Conservation (phyloP, 805 yeast species). For the Sugiyamaella lignohabitans region DNA sequence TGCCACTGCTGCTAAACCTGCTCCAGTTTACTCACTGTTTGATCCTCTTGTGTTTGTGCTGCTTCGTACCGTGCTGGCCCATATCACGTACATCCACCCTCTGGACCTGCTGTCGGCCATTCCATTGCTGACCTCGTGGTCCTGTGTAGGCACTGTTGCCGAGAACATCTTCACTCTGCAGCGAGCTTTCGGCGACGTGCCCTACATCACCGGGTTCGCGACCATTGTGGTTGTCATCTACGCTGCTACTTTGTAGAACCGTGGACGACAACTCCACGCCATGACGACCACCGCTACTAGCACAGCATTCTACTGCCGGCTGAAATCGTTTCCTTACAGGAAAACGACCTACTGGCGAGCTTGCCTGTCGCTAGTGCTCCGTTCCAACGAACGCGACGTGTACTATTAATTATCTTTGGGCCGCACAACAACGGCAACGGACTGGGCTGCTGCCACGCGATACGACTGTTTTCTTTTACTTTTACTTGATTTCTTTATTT, state of each 20-base stretch:
- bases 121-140: slow-evolving; percentile 19
- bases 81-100: slow-evolving; percentile 19
- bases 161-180: slow-evolving; percentile 14
- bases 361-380: too few relatives aligned
- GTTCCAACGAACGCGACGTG: too few relatives aligned
- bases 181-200: slow-evolving; percentile 32
- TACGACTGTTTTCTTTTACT: too few relatives aligned
- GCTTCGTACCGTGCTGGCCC: slow-evolving; percentile 40
- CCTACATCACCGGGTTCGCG: slow-evolving; percentile 28
- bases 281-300: too few relatives aligned
- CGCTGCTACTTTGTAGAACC: slow-evolving; percentile 25
- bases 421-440: too few relatives aligned
- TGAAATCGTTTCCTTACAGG: too few relatives aligned
- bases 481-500: too few relatives aligned
- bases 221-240: slow-evolving; percentile 35
- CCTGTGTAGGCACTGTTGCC: slow-evolving; percentile 11
- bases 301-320: too few relatives aligned
- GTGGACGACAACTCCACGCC: too few relatives aligned
- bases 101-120: slow-evolving; percentile 22
- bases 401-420: too few relatives aligned
- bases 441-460: too few relatives aligned
- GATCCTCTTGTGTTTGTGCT: slow-evolving; percentile 54
- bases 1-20: slow-evolving; percentile 11
- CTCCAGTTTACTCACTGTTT: slow-evolving; percentile 32
- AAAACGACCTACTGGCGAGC: too few relatives aligned